A percentile compares a stretch with the other conserved stretches of the same genome.
These are phyloP conservation scores for Mucor plumbeus DNA, from an alignment of 371 early-diverging fungal species.

Conservation along the genomic window DNA sequence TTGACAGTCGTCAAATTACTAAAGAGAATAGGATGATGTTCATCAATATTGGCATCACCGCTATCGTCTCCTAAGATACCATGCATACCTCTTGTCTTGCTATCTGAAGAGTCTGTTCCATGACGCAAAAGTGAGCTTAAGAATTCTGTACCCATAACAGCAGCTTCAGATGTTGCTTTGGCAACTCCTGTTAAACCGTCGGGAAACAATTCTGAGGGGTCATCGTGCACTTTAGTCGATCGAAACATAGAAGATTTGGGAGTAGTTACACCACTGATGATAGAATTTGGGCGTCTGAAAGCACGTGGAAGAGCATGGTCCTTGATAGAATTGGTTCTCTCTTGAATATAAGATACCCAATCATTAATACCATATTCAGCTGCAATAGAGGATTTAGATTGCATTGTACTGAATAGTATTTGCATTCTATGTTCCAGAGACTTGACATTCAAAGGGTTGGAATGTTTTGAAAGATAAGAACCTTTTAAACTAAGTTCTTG, in stretches of 20 bases:
- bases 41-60: neutral
- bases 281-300: conserved; percentile 14
- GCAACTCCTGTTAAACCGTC: conserved; percentile 27
- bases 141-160: neutral
- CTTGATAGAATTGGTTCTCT: conserved; percentile 14
- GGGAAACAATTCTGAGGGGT: conserved; percentile 14
- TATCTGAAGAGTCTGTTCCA: neutral
- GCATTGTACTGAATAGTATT: neutral
- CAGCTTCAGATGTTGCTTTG: conserved; percentile 8
- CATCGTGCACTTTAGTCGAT: neutral
- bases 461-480: conserved; percentile 14
- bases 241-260: conserved; percentile 15
- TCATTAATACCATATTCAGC: conserved; percentile 12
- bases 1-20: neutral
- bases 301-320: conserved; percentile 10
- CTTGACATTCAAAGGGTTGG: conserved; percentile 1
- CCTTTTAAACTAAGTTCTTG: conserved; percentile 6
- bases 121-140: conserved; percentile 7
- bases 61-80: neutral
- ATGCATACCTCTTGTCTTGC: neutral
- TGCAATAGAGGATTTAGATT: conserved; percentile 6
- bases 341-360: conserved; percentile 23
- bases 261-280: conserved; percentile 25
- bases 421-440: conserved; percentile 3
- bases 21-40: neutral